Conservation (phyloP, 73 alveolate species). For the Effrenium voratum region DNA sequence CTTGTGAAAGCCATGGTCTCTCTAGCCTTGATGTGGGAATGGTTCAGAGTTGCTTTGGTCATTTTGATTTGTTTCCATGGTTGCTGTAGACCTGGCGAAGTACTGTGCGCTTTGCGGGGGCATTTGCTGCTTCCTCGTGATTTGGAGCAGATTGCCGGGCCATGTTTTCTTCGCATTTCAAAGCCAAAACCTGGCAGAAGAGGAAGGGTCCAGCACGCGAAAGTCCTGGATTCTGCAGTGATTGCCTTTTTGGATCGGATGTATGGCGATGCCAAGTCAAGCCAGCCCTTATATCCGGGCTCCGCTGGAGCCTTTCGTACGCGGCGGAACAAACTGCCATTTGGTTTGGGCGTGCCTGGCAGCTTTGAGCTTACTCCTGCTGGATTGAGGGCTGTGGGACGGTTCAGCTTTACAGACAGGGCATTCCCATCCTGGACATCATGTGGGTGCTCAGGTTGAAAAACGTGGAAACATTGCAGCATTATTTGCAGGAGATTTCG, state of each 20-base stretch:
- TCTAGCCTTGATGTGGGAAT: not conserved
- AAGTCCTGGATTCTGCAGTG: not conserved
- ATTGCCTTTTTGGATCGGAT: not conserved
- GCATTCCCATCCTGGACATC: slow-evolving; percentile 8
- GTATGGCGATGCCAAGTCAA: too few species aligned
- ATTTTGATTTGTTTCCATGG: not conserved
- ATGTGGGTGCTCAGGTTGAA: not conserved
- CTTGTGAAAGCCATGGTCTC: not conserved
- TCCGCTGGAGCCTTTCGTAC: not conserved
- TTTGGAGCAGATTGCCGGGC: not conserved
- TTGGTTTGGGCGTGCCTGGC: not conserved
- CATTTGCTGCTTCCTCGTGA: not conserved
- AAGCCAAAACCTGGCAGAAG: not conserved
- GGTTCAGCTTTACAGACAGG: not conserved
- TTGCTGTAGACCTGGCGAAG: slow-evolving; percentile 11
- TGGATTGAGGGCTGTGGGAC: not conserved
- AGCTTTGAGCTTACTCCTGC: not conserved
- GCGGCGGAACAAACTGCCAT: not conserved
- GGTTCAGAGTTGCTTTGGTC: not conserved
- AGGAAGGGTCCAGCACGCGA: not conserved
- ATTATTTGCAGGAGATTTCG: slow-evolving; percentile 12
- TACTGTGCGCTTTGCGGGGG: not conserved
- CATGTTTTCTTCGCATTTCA: not conserved
- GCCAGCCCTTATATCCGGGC: not conserved
- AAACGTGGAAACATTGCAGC: slow-evolving; percentile 7